phyloP scores from a whole-genome alignment of 352 stramenopile genomes.

The Globisporangium alternatum region DNA sequence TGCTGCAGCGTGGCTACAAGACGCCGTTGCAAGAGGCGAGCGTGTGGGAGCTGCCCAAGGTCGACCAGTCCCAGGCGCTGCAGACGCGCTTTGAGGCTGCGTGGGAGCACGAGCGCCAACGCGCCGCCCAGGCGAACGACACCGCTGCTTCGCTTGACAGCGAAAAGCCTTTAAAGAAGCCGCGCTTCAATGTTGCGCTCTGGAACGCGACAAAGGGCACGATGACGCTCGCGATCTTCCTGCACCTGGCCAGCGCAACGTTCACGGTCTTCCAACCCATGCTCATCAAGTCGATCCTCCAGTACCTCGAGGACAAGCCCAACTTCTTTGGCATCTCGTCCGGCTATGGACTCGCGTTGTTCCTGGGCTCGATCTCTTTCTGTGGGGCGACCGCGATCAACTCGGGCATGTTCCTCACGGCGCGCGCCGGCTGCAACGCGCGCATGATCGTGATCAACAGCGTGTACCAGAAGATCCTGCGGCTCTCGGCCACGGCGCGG shows the following conservation, averaged over 20 bases:
- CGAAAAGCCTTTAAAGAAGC: slow-evolving; percentile 2
- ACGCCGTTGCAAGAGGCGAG: slow-evolving; percentile 29
- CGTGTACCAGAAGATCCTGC: slow-evolving; percentile 57
- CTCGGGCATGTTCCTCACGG: slow-evolving; percentile 46
- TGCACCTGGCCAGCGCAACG: slow-evolving; percentile 36
- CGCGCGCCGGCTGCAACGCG: slow-evolving; percentile 42
- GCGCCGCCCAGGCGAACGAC: not conserved
- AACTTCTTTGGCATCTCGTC: slow-evolving; percentile 45
- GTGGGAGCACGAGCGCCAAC: slow-evolving; percentile 26
- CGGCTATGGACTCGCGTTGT: slow-evolving; percentile 41
- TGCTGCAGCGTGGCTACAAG: slow-evolving; percentile 34
- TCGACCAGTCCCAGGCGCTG: slow-evolving; percentile 38
- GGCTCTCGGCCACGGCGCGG: slow-evolving; percentile 40
- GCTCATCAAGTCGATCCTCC: slow-evolving; percentile 58
- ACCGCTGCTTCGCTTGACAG: not conserved
- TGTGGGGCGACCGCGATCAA: slow-evolving; percentile 43
- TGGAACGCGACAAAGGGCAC: slow-evolving; percentile 42
- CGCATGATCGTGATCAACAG: slow-evolving; percentile 59
- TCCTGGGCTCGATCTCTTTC: slow-evolving; percentile 38
- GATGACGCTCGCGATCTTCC: slow-evolving; percentile 25
- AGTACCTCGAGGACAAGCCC: slow-evolving; percentile 33
- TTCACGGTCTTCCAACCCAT: slow-evolving; percentile 46
- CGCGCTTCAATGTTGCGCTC: slow-evolving; percentile 45
- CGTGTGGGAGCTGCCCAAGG: slow-evolving; percentile 41
- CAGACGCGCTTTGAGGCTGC: slow-evolving; percentile 41